Percentiles rank a stretch among this genome's conserved stretches.
phyloP scores from a whole-genome alignment of 2,329 filamentous ascomycete species.

The Emmonsiellopsis sp. region DNA sequence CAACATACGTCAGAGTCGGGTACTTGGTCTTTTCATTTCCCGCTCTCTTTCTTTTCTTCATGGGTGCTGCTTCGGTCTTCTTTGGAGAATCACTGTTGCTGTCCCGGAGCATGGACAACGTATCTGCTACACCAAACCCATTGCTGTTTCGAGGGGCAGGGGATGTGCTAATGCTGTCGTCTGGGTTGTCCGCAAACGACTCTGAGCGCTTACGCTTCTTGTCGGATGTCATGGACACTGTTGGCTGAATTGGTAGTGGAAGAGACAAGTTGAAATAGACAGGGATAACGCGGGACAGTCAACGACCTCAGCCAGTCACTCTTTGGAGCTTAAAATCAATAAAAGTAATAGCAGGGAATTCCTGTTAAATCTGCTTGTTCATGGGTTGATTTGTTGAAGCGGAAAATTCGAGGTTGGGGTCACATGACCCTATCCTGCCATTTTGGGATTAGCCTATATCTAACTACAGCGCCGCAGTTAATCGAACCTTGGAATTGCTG shows the following conservation, averaged over 20 bases:
- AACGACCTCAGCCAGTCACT: no score
- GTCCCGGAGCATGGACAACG: neutral
- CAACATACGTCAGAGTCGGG: conserved; percentile 43
- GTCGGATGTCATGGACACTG: conserved; percentile 13
- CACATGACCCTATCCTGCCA: no score
- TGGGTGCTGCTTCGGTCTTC: conserved; percentile 9
- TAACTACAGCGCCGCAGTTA: no score
- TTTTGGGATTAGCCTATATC: no score
- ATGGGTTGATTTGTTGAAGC: neutral
- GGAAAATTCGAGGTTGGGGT: neutral
- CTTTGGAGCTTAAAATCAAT: neutral
- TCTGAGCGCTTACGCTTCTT: conserved; percentile 27
- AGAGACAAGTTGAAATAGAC: neutral
- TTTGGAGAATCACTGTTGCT: neutral
- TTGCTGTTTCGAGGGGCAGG: conserved; percentile 6
- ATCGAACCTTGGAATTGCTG: no score
- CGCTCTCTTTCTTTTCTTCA: conserved; percentile 25
- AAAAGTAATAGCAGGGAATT: neutral
- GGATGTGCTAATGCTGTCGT: conserved; percentile 16
- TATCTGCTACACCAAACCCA: conserved; percentile 3
- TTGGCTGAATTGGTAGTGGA: neutral
- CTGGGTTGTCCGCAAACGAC: conserved; percentile 11
- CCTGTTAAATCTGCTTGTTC: neutral
- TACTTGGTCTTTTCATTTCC: conserved; percentile 40
- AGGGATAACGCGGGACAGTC: neutral